Evolutionary conservation across 768 basidiomycete species (phyloP), one percentile per base, ranked within the genome.

Genomic region (Inosperma sp.): DNA sequence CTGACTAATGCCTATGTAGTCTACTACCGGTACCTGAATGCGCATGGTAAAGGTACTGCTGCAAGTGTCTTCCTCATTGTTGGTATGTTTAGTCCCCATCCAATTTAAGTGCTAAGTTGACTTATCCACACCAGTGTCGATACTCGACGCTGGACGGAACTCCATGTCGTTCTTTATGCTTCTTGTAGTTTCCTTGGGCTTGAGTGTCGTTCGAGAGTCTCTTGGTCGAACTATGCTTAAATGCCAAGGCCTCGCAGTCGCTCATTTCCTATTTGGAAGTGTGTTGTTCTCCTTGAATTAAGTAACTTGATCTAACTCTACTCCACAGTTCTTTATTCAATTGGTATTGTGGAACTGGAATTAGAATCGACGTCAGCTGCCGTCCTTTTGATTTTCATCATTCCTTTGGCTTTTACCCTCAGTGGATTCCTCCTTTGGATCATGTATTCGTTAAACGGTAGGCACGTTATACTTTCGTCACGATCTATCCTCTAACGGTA

Each of bases 381-480:
- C 48, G 65, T 91, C 43, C 77, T 96, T 22, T 72, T 99, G 54
- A 64, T 96, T 58, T 93, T 98, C 64, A 88, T 98, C 55, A 84
- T 97, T 53, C 96, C 96, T 5, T 75, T 99, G 42, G 90, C 95
- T 1, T 87, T 98, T 69, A 93, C 93, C 1, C 76, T 99, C n/a
- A 95, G 93, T 51, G 85, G 86, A 1, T 99, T 97, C 75, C 77
- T 99, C 21, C 77, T 95, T 56, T 98, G 95, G 95, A 97, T 95
- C 45, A 81, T 95, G 72, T 86, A 93, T 65, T 81, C 88, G 9
- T 72, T 96, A 42, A 93, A 92, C 60, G 84, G 92, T 92, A 55
- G 23, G 76, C 13, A 26, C 33, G 42, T n/a, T 35, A 40, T 19
- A 14, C 5, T 50, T 3, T 39, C 29, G 9, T 14, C 9, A 25